Evolutionary conservation across 148 eudicot genomes (phyloP).

Genomic region (Fagopyrum esculentum): DNA sequence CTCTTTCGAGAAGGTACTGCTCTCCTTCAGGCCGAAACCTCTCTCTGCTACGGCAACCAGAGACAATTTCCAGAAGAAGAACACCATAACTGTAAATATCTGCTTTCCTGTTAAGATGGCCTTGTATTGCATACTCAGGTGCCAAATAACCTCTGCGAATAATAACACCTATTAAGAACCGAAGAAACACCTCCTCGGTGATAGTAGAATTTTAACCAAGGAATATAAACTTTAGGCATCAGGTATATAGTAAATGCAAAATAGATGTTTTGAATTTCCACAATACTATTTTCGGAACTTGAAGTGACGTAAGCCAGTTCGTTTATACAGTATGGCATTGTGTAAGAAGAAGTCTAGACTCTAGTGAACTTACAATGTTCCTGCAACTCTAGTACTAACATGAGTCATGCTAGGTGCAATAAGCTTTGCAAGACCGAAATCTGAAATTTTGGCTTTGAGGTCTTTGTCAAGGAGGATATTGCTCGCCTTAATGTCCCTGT

Average conservation of each 20-base stretch:
- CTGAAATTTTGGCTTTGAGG: slow-evolving; percentile 66
- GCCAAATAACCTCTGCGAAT: slow-evolving; percentile 81
- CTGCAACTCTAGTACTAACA: slow-evolving; percentile 82
- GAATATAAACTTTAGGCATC: not conserved
- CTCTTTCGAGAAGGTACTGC: slow-evolving; percentile 66
- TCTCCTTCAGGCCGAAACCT: slow-evolving; percentile 41
- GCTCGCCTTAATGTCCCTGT: slow-evolving; percentile 91
- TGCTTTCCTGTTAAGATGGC: slow-evolving; percentile 72
- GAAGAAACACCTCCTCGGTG: not conserved
- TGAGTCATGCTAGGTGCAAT: slow-evolving; percentile 60
- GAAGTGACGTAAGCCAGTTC: not conserved
- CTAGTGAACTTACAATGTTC: slow-evolving; percentile 63
- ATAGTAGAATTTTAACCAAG: not conserved
- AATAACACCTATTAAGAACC: not conserved
- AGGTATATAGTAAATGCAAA: not conserved
- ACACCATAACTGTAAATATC: slow-evolving; percentile 85
- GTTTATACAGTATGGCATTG: not conserved
- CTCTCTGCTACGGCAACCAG: slow-evolving; percentile 63
- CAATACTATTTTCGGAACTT: not conserved
- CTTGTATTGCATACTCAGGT: slow-evolving; percentile 81
- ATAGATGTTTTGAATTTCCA: not conserved
- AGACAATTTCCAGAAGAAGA: slow-evolving; percentile 78
- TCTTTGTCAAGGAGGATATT: slow-evolving; percentile 80
- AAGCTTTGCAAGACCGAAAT: slow-evolving; percentile 93
- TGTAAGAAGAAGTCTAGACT: not conserved